A percentile compares a stretch with the other conserved stretches of the same genome.
phyloP scores from a whole-genome alignment of 495 filamentous ascomycete genomes.

The Talaromyces proteolyticus region DNA sequence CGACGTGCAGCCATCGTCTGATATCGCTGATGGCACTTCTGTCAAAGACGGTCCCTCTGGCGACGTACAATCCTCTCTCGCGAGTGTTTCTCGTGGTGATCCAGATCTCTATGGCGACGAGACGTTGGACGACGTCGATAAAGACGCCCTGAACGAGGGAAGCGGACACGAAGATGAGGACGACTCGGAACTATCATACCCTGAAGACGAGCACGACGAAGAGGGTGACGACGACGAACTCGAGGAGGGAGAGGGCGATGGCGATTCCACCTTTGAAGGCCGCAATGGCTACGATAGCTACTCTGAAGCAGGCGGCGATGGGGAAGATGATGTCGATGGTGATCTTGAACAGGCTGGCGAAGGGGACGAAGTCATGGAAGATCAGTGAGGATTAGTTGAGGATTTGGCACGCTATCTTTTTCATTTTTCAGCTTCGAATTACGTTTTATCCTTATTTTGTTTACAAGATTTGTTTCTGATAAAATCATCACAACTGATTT shows the following conservation, averaged over 20 bases:
- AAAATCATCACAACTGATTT: neutral
- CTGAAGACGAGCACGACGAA: constrained; percentile 11
- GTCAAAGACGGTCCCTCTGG: constrained; percentile 5
- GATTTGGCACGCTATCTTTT: constrained; percentile 6
- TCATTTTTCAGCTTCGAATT: neutral
- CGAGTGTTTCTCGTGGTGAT: constrained; percentile 16
- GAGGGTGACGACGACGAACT: constrained; percentile 22
- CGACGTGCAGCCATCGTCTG: constrained; percentile 15
- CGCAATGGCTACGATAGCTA: constrained; percentile 34
- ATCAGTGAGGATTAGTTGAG: constrained; percentile 16
- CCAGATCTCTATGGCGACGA: constrained; percentile 35
- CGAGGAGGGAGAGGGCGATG: constrained; percentile 24
- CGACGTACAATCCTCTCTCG: constrained; percentile 5
- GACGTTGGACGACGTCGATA: constrained; percentile 44
- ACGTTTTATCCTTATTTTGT: constrained; percentile 2
- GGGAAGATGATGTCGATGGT: constrained; percentile 10
- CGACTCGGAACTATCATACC: constrained; percentile 2
- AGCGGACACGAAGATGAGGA: constrained; percentile 36
- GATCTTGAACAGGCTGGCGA: constrained; percentile 13
- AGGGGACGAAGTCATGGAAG: constrained; percentile 28
- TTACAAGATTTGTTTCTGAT: constrained; percentile 1
- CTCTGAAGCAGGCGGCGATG: constrained; percentile 20
- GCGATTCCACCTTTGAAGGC: constrained; percentile 35
- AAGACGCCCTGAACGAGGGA: constrained; percentile 43
- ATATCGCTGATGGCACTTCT: constrained; percentile 11